phyloP scores from a whole-genome alignment of 352 stramenopile species.

The Globisporangium cylindrosporum region DNA sequence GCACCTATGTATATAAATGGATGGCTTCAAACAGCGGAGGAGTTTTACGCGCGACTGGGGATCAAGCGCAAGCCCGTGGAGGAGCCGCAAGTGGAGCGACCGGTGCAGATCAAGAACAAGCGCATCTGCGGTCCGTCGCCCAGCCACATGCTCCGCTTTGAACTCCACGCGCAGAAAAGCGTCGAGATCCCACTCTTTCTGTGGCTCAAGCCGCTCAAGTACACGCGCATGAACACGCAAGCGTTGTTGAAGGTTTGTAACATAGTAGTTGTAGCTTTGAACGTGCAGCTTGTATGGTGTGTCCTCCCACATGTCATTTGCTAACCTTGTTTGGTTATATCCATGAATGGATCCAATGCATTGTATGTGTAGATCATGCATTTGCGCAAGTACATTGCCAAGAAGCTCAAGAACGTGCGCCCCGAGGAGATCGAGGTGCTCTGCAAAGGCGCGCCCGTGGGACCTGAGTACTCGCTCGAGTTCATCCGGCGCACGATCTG shows the following conservation, averaged over 20 bases:
- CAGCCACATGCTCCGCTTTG: conserved; percentile 39
- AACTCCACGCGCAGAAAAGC: conserved; percentile 38
- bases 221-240: conserved; percentile 39
- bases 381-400: conserved; percentile 60
- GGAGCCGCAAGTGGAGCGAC: conserved; percentile 14
- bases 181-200: conserved; percentile 43
- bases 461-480: conserved; percentile 60
- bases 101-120: conserved; percentile 17
- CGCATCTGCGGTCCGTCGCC: conserved; percentile 29
- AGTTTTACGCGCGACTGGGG: conserved; percentile 45
- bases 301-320: background rate
- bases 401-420: conserved; percentile 34
- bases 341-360: background rate
- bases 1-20: background rate
- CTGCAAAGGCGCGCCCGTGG: conserved; percentile 41
- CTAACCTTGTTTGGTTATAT: background rate
- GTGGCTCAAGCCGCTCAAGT: conserved; percentile 26
- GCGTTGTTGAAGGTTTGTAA: conserved; percentile 38
- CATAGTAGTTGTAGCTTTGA: background rate
- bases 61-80: conserved; percentile 54
- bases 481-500: conserved; percentile 66
- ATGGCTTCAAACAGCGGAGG: conserved; percentile 16
- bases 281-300: background rate
- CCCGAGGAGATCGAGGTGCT: conserved; percentile 59
- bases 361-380: conserved; percentile 40